Conservation (phyloP, 169 alveolate genomes). For the Babesia microti region DNA sequence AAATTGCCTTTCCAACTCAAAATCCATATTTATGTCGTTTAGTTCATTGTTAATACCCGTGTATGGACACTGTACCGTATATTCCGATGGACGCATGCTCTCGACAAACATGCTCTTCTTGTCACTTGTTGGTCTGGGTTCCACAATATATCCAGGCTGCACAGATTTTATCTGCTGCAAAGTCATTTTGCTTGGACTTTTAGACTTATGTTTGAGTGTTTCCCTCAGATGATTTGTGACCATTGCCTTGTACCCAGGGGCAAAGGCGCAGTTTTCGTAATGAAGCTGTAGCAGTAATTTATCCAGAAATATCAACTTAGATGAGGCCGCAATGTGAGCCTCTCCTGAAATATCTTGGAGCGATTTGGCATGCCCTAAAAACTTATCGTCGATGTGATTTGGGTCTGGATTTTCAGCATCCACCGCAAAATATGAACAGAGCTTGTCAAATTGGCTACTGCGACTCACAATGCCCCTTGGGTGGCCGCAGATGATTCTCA, state of each 20-base stretch:
- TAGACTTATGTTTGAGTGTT: too few relatives aligned
- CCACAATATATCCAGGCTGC: too few relatives aligned
- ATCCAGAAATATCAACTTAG: constrained; percentile 76
- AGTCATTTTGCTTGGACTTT: too few relatives aligned
- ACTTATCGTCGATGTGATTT: constrained; percentile 33
- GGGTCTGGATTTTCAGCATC: constrained; percentile 46
- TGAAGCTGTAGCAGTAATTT: constrained; percentile 74
- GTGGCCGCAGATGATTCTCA: constrained; percentile 79
- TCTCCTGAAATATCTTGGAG: constrained; percentile 57
- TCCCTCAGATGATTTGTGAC: constrained; percentile 26
- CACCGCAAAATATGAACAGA: constrained; percentile 60
- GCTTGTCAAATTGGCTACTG: constrained; percentile 61
- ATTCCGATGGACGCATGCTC: too few relatives aligned
- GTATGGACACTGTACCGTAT: too few relatives aligned
- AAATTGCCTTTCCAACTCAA: constrained; percentile 20
- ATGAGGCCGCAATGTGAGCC: constrained; percentile 68
- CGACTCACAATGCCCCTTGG: constrained; percentile 76
- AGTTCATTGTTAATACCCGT: too few relatives aligned
- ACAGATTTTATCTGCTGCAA: too few relatives aligned
- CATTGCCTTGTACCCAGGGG: constrained; percentile 51
- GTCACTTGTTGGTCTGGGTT: too few relatives aligned
- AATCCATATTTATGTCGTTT: too few relatives aligned
- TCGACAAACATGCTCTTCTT: too few relatives aligned
- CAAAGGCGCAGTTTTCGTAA: constrained; percentile 63
- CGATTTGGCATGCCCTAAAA: constrained; percentile 40